phyloP scores from a whole-genome alignment of 768 basidiomycete genomes.

The Trametes villosa region DNA sequence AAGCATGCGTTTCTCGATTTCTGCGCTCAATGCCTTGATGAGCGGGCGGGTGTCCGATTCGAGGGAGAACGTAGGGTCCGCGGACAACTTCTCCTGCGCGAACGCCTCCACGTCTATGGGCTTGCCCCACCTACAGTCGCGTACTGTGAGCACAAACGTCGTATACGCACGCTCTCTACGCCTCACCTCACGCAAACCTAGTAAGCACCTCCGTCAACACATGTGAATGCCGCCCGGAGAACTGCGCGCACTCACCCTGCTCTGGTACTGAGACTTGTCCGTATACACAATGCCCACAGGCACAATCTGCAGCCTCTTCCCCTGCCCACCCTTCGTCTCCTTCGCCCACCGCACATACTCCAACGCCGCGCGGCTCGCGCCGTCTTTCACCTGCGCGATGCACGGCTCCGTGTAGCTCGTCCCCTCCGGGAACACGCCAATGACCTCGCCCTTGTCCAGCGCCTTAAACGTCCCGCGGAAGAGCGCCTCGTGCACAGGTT shows the following conservation, averaged over 20 bases:
- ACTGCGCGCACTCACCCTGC: conserved; percentile 58
- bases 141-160: neutral
- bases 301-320: conserved; percentile 51
- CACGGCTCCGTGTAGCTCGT: conserved; percentile 91
- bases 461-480: conserved; percentile 91
- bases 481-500: conserved; percentile 75
- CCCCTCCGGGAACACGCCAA: conserved; percentile 94
- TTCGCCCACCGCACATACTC: conserved; percentile 80
- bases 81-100: conserved; percentile 71
- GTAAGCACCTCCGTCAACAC: neutral
- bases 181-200: conserved; percentile 63
- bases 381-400: conserved; percentile 91
- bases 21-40: conserved; percentile 81
- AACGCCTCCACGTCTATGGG: conserved; percentile 79
- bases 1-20: conserved; percentile 69
- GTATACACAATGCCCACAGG: conserved; percentile 93
- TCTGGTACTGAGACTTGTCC: conserved; percentile 93
- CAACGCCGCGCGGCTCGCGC: conserved; percentile 90
- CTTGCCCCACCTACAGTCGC: conserved; percentile 66
- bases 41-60: conserved; percentile 60
- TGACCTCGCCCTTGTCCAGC: conserved; percentile 72
- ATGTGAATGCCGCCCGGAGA: neutral
- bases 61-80: conserved; percentile 42
- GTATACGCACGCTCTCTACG: no score
- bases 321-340: conserved; percentile 47